Percentiles rank a stretch among this genome's conserved stretches.
Evolutionary conservation across 371 early-diverging fungal genomes (phyloP).

Genomic region (Haplosporangium sp.): DNA sequence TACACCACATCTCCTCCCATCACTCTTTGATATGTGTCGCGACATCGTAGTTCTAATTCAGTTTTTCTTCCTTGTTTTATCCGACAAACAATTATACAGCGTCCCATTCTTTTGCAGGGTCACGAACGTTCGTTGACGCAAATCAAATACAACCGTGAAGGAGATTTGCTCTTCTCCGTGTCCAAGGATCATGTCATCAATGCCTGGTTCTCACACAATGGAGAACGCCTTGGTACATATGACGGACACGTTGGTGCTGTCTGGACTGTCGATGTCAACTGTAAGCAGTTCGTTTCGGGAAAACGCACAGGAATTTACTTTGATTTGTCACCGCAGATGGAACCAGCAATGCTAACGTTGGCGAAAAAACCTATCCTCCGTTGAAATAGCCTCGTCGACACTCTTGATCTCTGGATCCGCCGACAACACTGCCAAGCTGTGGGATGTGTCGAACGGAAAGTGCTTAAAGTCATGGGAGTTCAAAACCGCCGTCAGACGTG

Average conservation of each 20-base stretch:
- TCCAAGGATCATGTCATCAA: conserved; percentile 95
- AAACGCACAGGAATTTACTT: neutral
- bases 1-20: no score
- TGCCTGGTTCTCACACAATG: conserved; percentile 98
- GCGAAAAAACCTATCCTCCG: neutral
- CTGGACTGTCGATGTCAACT: conserved; percentile 94
- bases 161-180: conserved; percentile 98
- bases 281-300: conserved; percentile 56
- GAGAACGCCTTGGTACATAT: conserved; percentile 97
- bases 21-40: neutral
- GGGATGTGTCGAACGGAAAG: conserved; percentile 96
- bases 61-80: neutral
- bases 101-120: conserved; percentile 96
- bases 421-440: conserved; percentile 93
- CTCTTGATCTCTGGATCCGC: conserved; percentile 94
- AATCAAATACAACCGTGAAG: conserved; percentile 99
- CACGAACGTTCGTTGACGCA: conserved; percentile 98
- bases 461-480: conserved; percentile 90
- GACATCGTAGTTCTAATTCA: neutral
- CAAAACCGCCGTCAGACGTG: conserved; percentile 92
- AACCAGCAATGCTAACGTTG: neutral
- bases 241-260: conserved; percentile 96
- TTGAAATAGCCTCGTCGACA: conserved; percentile 65
- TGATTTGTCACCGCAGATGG: neutral
- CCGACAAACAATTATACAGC: conserved; percentile 56